Percentiles rank a stretch among this genome's conserved stretches.
Conservation (phyloP, 2,329 filamentous ascomycete species). For the Pseudogymnoascus sp. region DNA sequence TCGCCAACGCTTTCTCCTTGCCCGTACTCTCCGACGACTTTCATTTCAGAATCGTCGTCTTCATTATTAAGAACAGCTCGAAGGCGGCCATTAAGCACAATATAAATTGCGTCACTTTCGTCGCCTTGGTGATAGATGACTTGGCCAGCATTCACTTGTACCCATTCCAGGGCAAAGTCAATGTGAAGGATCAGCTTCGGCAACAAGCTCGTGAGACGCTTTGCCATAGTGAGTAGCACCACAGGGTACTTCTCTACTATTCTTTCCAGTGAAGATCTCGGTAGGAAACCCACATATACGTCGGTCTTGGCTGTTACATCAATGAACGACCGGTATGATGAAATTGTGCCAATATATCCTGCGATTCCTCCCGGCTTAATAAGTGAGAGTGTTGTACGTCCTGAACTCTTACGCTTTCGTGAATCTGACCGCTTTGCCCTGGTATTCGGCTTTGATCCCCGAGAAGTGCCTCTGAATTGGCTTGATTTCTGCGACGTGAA, state of each 20-base stretch:
- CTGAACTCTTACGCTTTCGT: conserved; percentile 38
- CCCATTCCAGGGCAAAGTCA: conserved; percentile 96
- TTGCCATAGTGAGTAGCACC: conserved; percentile 90
- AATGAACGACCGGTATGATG: conserved; percentile 91
- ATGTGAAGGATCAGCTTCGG: conserved; percentile 90
- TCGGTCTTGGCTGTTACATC: conserved; percentile 97
- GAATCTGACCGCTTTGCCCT: conserved; percentile 28
- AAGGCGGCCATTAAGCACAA: conserved; percentile 88
- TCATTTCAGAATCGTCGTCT: conserved; percentile 60
- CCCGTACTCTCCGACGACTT: conserved; percentile 83
- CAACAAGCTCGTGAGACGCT: conserved; percentile 79
- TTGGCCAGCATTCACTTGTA: conserved; percentile 90
- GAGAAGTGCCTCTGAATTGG: conserved; percentile 34
- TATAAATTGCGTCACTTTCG: conserved; percentile 96
- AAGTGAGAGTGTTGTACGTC: conserved; percentile 69
- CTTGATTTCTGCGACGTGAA: conserved; percentile 25
- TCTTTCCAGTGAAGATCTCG: conserved; percentile 73
- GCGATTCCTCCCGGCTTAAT: conserved; percentile 92
- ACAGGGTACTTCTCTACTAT: conserved; percentile 91
- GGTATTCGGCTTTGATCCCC: conserved; percentile 17
- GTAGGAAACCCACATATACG: conserved; percentile 93
- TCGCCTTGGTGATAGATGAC: conserved; percentile 90
- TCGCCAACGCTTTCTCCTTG: conserved; percentile 98
- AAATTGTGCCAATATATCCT: conserved; percentile 89
- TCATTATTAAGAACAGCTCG: conserved; percentile 75